Percentiles rank a stretch among this genome's conserved stretches.
Evolutionary conservation across 352 stramenopile genomes (phyloP).

Genomic region (Plasmopara halstedii): DNA sequence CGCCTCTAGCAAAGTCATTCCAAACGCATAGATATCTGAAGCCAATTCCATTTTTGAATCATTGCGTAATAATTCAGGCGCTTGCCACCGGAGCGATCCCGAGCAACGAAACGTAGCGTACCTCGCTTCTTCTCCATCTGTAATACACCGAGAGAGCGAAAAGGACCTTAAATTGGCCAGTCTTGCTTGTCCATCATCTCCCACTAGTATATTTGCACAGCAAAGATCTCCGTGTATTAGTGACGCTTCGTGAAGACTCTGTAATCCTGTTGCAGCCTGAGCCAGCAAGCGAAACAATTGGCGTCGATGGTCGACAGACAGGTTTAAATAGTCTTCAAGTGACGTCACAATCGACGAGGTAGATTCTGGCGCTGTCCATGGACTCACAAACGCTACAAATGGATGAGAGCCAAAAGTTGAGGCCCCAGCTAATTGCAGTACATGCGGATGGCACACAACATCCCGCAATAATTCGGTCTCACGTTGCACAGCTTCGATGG

Average conservation of each 20-base stretch:
- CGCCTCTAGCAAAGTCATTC: conserved; percentile 58
- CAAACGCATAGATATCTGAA: conserved; percentile 58
- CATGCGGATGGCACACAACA: conserved; percentile 36
- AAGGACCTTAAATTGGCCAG: conserved; percentile 43
- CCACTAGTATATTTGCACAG: conserved; percentile 50
- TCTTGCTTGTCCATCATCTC: conserved; percentile 46
- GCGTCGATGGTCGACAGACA: conserved; percentile 31
- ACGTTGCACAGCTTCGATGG: conserved; percentile 20
- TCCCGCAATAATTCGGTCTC: conserved; percentile 36
- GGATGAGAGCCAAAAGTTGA: conserved; percentile 36
- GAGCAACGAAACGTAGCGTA: background rate
- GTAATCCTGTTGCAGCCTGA: conserved; percentile 38
- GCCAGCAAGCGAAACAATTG: conserved; percentile 34
- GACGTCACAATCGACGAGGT: conserved; percentile 23
- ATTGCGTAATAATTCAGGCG: conserved; percentile 34
- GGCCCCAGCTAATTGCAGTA: conserved; percentile 49
- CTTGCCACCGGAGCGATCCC: conserved; percentile 43
- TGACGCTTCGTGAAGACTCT: conserved; percentile 44
- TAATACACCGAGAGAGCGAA: conserved; percentile 12
- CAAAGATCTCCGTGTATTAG: conserved; percentile 47
- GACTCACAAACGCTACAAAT: conserved; percentile 49
- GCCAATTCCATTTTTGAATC: conserved; percentile 17
- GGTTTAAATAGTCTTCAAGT: conserved; percentile 45
- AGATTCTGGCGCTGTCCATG: conserved; percentile 20
- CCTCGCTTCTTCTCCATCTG: background rate